Base-by-base conservation (phyloP, 768 basidiomycete species). In the Amanita fuliginea region DNA sequence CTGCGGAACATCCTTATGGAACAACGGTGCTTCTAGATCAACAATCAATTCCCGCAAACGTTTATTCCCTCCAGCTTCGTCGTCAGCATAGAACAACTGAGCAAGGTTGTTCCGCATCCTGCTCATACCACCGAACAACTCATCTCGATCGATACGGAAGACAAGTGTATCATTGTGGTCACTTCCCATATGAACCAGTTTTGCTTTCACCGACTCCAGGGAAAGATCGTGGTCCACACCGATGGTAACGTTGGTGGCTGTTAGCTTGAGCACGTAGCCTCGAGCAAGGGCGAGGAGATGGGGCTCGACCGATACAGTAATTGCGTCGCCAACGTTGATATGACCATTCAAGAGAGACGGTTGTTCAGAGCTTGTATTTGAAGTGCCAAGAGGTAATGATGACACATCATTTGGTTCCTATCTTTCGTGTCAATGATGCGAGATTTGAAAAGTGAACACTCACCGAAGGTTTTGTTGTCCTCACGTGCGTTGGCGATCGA, bases 121-220 rank as follows among this genome's bases (percentile, higher is more conserved):
- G 36, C 81, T 80, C 80, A 98, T 85, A 1, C 93, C 91, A 6
- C 80, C 77, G 4, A 80, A 78, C 43, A 97, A 66, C 62, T 98
- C 96, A 61, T 98, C 96, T 59, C 83, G 92, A 71, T 98, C 96
- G 51, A 99, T 80, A 13, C 95, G 78, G 68, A 92, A 99, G 66
- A 75, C 53, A 63, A 71, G 30, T 0, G 18, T 7, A 1, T 18
- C 22, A 6, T 19, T 21, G 22, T 37, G 13, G 22, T 47, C 46
- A 30, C 10, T 30, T 30, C 30, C 30, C 30, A 30, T 30, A 30
- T 30, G 30, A 30, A 10, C 30, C 30, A 30, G 10, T 10, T 30
- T 30, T 11, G 10, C 10, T 3, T 30, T 30, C 30, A 30, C 30
- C 10, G 30, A 30, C 10, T 30, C 30, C 30, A 30, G 30, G 10